phyloP scores from a whole-genome alignment of 2,329 filamentous ascomycete species.

The Talaromyces piceae region DNA sequence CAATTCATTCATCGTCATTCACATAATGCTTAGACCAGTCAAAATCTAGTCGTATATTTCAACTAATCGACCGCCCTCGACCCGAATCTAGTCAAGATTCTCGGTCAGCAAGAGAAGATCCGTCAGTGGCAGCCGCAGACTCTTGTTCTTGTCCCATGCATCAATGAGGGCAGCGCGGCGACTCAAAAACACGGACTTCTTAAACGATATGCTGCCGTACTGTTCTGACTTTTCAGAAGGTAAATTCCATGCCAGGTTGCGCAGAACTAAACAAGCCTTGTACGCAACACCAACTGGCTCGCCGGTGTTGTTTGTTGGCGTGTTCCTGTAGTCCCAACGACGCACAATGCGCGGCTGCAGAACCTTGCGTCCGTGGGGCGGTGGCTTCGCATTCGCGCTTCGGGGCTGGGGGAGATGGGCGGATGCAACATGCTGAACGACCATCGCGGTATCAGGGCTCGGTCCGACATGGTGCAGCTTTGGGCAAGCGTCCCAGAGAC shows the following conservation, averaged over 20 bases:
- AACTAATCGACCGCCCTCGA: no score
- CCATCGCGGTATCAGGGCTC: conserved; percentile 28
- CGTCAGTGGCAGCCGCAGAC: conserved; percentile 34
- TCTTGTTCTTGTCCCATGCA: conserved; percentile 34
- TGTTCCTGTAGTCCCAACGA: conserved; percentile 34
- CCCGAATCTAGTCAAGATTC: not conserved
- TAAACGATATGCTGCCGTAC: conserved; percentile 17
- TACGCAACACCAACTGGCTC: conserved; percentile 41
- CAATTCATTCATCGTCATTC: no score
- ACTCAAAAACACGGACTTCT: conserved; percentile 33
- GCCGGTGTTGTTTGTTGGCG: conserved; percentile 34
- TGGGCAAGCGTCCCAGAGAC: conserved; percentile 33
- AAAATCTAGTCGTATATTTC: no score
- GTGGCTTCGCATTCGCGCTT: conserved; percentile 25
- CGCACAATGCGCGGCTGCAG: conserved; percentile 35
- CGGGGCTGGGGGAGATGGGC: conserved; percentile 30
- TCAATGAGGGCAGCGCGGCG: conserved; percentile 32
- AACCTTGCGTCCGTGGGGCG: conserved; percentile 28
- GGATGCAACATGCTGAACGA: conserved; percentile 37
- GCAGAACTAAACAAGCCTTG: conserved; percentile 40
- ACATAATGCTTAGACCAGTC: no score
- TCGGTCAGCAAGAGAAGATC: conserved; percentile 35
- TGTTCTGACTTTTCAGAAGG: conserved; percentile 24
- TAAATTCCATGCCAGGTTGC: conserved; percentile 40
- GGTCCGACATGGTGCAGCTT: conserved; percentile 25